These are phyloP conservation scores for Pseudopithomyces chartarum DNA, from an alignment of 2,329 filamentous ascomycete species.

Conservation along the genomic window DNA sequence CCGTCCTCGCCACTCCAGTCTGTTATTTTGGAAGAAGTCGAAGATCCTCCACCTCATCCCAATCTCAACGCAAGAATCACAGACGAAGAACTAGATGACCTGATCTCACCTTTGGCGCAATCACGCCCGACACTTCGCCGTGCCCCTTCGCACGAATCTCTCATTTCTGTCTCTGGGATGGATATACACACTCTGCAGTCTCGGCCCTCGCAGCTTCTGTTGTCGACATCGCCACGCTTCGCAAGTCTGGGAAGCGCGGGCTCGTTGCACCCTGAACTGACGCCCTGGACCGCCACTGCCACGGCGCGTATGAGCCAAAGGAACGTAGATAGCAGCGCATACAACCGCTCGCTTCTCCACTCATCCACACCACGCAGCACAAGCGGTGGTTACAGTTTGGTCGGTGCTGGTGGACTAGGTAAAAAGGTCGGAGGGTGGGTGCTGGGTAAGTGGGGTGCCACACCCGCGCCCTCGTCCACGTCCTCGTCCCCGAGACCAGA, in stretches of 20 bases:
- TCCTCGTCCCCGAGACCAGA: conserved; percentile 22
- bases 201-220: conserved; percentile 75
- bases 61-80: conserved; percentile 5
- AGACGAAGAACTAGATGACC: conserved; percentile 38
- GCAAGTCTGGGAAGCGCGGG: conserved; percentile 51
- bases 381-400: conserved; percentile 35
- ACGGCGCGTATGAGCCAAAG: conserved; percentile 57
- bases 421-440: conserved; percentile 69
- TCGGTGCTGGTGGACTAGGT: conserved; percentile 43
- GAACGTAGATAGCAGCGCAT: conserved; percentile 56
- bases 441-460: conserved; percentile 65
- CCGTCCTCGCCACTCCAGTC: conserved; percentile 30
- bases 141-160: conserved; percentile 80
- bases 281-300: conserved; percentile 52
- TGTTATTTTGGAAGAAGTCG: conserved; percentile 44
- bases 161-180: conserved; percentile 84
- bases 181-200: conserved; percentile 84
- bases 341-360: conserved; percentile 59
- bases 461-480: conserved; percentile 42
- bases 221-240: conserved; percentile 56
- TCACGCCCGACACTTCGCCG: conserved; percentile 61
- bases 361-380: conserved; percentile 34
- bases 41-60: conserved; percentile 28
- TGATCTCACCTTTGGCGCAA: conserved; percentile 35
- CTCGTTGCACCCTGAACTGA: conserved; percentile 46